phyloP scores from a whole-genome alignment of 1,139 yeast genomes.

The Scheffersomyces parashehatae region DNA sequence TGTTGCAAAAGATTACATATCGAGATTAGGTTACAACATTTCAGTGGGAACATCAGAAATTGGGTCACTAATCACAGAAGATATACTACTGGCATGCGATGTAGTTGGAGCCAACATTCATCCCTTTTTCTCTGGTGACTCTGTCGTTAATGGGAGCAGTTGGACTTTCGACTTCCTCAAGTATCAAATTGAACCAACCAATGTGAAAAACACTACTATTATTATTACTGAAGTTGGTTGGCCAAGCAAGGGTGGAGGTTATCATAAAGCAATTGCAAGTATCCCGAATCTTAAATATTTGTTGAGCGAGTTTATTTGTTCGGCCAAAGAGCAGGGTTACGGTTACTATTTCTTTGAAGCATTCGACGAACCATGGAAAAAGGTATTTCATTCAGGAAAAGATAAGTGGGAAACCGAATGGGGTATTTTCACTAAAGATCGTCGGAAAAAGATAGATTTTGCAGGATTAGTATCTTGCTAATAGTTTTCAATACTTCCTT shows the following conservation, averaged over 20 bases:
- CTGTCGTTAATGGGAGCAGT: slow-evolving; percentile 46
- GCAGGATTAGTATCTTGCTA: background rate
- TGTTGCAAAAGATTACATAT: slow-evolving; percentile 40
- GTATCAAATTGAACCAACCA: slow-evolving; percentile 39
- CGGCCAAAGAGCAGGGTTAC: slow-evolving; percentile 30
- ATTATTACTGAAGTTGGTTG: slow-evolving; percentile 68
- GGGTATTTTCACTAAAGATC: slow-evolving; percentile 59
- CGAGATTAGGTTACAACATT: slow-evolving; percentile 31
- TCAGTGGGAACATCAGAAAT: slow-evolving; percentile 61
- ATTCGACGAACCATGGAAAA: slow-evolving; percentile 74
- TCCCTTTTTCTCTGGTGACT: slow-evolving; percentile 67
- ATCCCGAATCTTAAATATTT: slow-evolving; percentile 46
- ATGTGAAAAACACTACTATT: slow-evolving; percentile 25
- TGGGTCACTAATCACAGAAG: slow-evolving; percentile 43
- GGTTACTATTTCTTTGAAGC: slow-evolving; percentile 72
- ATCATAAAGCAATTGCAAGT: slow-evolving; percentile 49
- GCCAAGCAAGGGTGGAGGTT: slow-evolving; percentile 65
- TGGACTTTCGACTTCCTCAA: slow-evolving; percentile 57
- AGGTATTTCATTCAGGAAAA: slow-evolving; percentile 46
- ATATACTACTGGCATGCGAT: slow-evolving; percentile 45
- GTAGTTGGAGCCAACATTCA: slow-evolving; percentile 65
- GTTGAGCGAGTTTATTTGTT: slow-evolving; percentile 54
- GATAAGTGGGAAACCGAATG: slow-evolving; percentile 69
- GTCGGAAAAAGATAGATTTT: slow-evolving; percentile 24
- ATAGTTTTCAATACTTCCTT: background rate